A percentile compares a stretch with the other conserved stretches of the same genome.
phyloP scores from a whole-genome alignment of 169 alveolate genomes.

The Eimeria tenella region DNA sequence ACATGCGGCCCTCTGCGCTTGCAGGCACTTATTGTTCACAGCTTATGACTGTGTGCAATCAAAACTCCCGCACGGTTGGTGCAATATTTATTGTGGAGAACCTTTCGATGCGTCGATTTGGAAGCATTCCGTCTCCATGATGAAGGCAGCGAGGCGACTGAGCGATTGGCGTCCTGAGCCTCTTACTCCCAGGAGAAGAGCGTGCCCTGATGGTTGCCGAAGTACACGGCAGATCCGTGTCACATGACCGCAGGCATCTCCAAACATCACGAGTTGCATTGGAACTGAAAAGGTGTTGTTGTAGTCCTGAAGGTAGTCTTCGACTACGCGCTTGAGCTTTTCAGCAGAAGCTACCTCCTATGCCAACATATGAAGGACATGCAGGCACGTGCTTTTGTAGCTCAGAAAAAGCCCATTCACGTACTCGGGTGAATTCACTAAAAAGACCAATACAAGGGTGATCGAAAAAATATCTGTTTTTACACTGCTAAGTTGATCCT shows the following conservation, averaged over 20 bases:
- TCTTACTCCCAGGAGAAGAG: slow-evolving; percentile 97
- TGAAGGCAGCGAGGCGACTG: slow-evolving; percentile 96
- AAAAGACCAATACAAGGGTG: too few species aligned
- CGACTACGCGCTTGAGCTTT: slow-evolving; percentile 80
- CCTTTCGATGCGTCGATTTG: slow-evolving; percentile 93
- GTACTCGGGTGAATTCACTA: too few species aligned
- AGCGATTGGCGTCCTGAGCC: slow-evolving; percentile 98
- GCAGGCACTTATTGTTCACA: not conserved
- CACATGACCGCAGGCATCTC: slow-evolving; percentile 96
- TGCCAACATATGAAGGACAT: slow-evolving; percentile 83
- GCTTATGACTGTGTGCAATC: not conserved
- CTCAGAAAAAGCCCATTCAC: not conserved
- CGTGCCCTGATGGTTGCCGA: slow-evolving; percentile 96
- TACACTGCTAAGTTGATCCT: not conserved
- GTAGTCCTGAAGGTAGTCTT: slow-evolving; percentile 89
- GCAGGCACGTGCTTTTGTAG: not conserved
- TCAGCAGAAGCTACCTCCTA: slow-evolving; percentile 92
- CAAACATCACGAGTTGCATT: slow-evolving; percentile 93
- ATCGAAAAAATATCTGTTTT: too few species aligned
- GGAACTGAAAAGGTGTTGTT: slow-evolving; percentile 86
- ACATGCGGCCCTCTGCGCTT: not conserved
- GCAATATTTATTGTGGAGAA: slow-evolving; percentile 85
- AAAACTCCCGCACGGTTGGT: slow-evolving; percentile 89
- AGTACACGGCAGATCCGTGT: slow-evolving; percentile 95
- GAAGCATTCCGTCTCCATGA: slow-evolving; percentile 91